phyloP scores from a whole-genome alignment of 495 filamentous ascomycete genomes.

The Aspergillus avenaceus region DNA sequence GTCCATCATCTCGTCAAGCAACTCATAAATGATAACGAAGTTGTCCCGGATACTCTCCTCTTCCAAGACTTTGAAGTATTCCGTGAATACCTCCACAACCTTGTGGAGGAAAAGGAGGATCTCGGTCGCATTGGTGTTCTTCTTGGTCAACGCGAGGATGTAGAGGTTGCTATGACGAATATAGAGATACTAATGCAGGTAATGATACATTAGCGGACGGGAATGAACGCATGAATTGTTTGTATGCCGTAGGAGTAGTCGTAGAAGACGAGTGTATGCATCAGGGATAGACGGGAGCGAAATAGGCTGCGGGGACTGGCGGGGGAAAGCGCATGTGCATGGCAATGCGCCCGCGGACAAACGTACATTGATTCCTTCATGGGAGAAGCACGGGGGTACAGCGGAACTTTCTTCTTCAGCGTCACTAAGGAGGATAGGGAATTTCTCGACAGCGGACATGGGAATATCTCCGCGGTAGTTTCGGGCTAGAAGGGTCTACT shows the following conservation, averaged over 20 bases:
- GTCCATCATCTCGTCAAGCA: constrained; percentile 99
- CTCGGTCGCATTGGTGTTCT: constrained; percentile 98
- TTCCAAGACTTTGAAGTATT: constrained; percentile 99
- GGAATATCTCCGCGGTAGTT: constrained; percentile 99
- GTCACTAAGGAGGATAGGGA: constrained; percentile 93
- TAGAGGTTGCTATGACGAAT: constrained; percentile 99
- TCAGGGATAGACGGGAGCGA: background rate
- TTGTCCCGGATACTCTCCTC: constrained; percentile 99
- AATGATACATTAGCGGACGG: background rate
- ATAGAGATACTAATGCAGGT: constrained; percentile 81
- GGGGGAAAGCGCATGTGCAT: constrained; percentile 13
- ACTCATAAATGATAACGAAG: constrained; percentile 98
- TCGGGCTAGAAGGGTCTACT: constrained; percentile 90
- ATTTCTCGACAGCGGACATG: constrained; percentile 99
- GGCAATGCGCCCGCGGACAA: constrained; percentile 2
- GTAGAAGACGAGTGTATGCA: background rate
- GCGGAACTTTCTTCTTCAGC: constrained; percentile 99
- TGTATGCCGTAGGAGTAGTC: background rate
- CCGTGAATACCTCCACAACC: constrained; percentile 97
- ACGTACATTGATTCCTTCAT: constrained; percentile 95
- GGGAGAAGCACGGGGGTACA: constrained; percentile 96
- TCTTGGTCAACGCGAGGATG: constrained; percentile 95
- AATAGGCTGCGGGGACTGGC: constrained; percentile 15
- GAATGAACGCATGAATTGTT: background rate
- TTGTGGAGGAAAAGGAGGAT: constrained; percentile 98